Evolutionary conservation across 192 early-diverging fungal species (phyloP), one percentile per base, ranked within the genome.

Genomic region (Glomus cerebriforme): DNA sequence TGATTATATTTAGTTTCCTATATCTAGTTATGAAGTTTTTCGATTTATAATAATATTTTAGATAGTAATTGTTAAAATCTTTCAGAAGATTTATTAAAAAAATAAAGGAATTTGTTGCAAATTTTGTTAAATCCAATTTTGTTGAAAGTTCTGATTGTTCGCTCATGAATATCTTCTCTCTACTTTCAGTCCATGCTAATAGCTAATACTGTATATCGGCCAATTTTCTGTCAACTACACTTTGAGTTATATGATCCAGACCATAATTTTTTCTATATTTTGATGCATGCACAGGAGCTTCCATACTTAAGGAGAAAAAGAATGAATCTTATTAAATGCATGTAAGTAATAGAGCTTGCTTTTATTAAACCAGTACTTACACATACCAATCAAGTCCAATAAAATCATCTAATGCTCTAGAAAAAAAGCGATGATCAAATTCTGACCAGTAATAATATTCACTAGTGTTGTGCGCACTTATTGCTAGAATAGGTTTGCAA

Each of bases 181-280:
- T 15, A 27, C 19, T 66, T 27, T 66, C 34, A 29, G 34, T 66
- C 34, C 64, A 26, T 35, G 64, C 64, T 26, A 66, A n/a, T n/a
- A n/a, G n/a, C n/a, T n/a, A n/a, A n/a, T n/a, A n/a, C n/a, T n/a
- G 26, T 15, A 66, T 34, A 35, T 66, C 64, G 9, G 64, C 64
- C 3, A 9, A 66, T 12, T 66, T 66, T 29, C 64, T n/a, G 24
- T 66, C 64, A 66, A 66, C 64, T 3, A 66, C 64, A 10, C 6
- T 66, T 29, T 66, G 19, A 66, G 26, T 3, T 29, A 29, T 29
- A 35, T 66, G 34, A 35, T 66, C 26, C 1, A 34, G 27, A 24
- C 64, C 64, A 29, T 27, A 29, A 29, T 66, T 66, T 66, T 66
- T 66, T 66, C 64, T 19, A 29, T 66, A 66, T 35, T 66, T 66